Evolutionary conservation across 2,329 filamentous ascomycete species (phyloP).

Genomic region (Bipolaris zeicola): DNA sequence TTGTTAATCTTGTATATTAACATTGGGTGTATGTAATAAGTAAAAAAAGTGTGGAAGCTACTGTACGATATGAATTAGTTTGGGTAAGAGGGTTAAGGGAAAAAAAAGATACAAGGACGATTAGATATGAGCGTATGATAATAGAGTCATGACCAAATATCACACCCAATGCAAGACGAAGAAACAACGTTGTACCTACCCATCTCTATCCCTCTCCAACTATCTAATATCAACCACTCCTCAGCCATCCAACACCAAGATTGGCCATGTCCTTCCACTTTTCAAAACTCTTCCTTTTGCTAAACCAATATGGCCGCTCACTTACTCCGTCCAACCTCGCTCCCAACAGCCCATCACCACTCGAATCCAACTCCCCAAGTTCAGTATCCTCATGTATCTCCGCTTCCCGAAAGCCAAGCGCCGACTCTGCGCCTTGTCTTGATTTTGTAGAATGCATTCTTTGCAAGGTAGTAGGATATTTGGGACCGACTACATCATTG

Average conservation of each 20-base stretch:
- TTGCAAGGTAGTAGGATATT: constrained; percentile 20
- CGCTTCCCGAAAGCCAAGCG: constrained; percentile 45
- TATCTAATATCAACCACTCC: constrained; percentile 31
- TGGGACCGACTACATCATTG: constrained; percentile 38
- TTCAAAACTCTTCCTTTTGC: constrained; percentile 43
- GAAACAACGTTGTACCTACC: constrained; percentile 31
- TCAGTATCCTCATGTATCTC: constrained; percentile 47
- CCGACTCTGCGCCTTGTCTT: constrained; percentile 30
- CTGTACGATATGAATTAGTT: no score
- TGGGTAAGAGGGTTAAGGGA: no score
- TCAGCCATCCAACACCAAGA: constrained; percentile 44
- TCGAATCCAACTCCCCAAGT: constrained; percentile 32
- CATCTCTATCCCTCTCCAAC: constrained; percentile 36
- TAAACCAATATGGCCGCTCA: constrained; percentile 40
- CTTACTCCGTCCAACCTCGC: constrained; percentile 40
- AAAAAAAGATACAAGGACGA: no score
- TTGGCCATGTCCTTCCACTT: constrained; percentile 44
- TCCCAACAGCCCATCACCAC: constrained; percentile 36
- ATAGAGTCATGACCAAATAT: not conserved
- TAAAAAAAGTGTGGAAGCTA: no score
- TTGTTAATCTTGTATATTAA: no score
- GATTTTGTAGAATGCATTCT: constrained; percentile 30
- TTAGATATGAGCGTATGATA: no score
- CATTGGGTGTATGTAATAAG: not conserved
- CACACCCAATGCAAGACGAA: no score